phyloP scores from a whole-genome alignment of 2,329 filamentous ascomycete genomes.

The Botrytis fabae region DNA sequence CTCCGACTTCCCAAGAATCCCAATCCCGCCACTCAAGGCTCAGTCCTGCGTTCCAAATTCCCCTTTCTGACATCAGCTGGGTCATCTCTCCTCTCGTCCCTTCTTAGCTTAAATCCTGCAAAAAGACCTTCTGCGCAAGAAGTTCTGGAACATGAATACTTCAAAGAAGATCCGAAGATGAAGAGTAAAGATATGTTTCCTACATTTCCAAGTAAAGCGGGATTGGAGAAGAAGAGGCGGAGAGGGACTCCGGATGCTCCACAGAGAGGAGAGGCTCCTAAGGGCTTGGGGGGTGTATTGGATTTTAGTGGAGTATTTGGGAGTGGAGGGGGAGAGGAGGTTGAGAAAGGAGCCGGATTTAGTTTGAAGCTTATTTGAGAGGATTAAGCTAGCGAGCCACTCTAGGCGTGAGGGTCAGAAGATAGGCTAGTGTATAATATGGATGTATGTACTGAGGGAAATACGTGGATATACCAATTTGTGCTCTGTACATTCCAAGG shows the following conservation, averaged over 20 bases:
- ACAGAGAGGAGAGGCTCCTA: slow-evolving; percentile 62
- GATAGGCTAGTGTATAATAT: neutral
- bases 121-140: slow-evolving; percentile 69
- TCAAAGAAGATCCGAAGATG: slow-evolving; percentile 82
- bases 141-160: slow-evolving; percentile 80
- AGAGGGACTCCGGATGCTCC: slow-evolving; percentile 81
- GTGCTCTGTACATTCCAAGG: neutral
- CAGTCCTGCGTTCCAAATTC: slow-evolving; percentile 73
- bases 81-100: slow-evolving; percentile 62
- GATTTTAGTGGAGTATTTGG: slow-evolving; percentile 74
- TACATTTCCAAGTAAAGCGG: slow-evolving; percentile 93
- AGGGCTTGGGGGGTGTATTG: slow-evolving; percentile 41
- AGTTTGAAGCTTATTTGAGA: slow-evolving; percentile 59
- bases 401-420: neutral
- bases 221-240: slow-evolving; percentile 77
- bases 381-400: neutral
- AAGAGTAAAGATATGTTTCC: slow-evolving; percentile 93
- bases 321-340: slow-evolving; percentile 61
- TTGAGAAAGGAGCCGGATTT: slow-evolving; percentile 66
- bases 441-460: neutral
- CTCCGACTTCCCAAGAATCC: slow-evolving; percentile 64
- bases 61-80: slow-evolving; percentile 78
- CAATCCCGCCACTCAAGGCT: slow-evolving; percentile 43
- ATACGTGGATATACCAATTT: slow-evolving; percentile 11
- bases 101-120: slow-evolving; percentile 75